Base-by-base conservation (phyloP, 1,284 basidiomycete species). In the Irpex rosettiformis region DNA sequence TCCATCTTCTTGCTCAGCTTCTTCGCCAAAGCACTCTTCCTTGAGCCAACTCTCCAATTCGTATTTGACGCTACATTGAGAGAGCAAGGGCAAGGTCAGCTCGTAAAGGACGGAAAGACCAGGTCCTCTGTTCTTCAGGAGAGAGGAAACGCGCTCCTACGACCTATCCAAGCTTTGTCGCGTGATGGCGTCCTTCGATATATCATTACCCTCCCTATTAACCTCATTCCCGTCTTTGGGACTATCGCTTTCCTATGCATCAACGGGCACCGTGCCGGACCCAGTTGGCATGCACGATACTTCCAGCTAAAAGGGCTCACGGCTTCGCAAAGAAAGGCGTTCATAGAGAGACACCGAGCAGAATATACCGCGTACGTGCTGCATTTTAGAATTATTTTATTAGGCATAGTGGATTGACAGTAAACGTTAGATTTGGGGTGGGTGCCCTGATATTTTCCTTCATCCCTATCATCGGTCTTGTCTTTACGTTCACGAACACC, bases 301-400 rank as follows among this genome's bases (percentile, higher is more conserved):
- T 90, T 89, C 73, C 81, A 87, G 70, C 77, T 89, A 56, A 89
- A 88, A 70, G 78, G 79, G 6, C 77, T 81, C 57, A 74, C 81
- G 59, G 68, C 74, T 28, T 60, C 70, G 48, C 75, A 79, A 47
- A 73, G 80, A 21, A 75, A 80, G 3, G 73, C 76, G 1, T 87
- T 86, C 68, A 79, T 87, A 7, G 77, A 79, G 67, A 77, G 70
- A 63, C 77, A 75, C 45, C 66, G 65, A 59, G 73, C 77, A 0
- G 74, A 73, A 52, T 79, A 81, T 61, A 77, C 77, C 40, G 78
- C 75, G 77, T 80, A 59, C 59, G 79, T 73, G 22, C 30, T 21
- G n/a, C n/a, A n/a, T n/a, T n/a, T n/a, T 33, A 3, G 51, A 2
- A 45, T 45, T 5, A 45, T 53, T 54, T 28, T 52, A 10, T 16